Percentiles rank a stretch among this genome's conserved stretches.
phyloP scores from a whole-genome alignment of 2,329 filamentous ascomycete genomes.

The Alternaria sp. region DNA sequence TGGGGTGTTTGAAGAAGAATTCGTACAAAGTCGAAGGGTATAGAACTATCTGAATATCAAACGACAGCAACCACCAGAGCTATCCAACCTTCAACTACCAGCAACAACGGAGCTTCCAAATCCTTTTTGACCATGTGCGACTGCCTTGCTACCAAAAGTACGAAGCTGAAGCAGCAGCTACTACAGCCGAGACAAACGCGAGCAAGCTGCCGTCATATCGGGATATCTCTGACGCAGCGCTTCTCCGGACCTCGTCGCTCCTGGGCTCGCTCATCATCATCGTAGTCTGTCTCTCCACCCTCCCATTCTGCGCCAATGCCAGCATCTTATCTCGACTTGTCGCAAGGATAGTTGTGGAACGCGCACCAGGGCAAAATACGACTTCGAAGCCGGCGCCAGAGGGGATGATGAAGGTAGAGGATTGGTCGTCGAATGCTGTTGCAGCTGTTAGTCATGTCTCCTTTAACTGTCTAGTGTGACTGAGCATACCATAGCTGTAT shows the following conservation, averaged over 20 bases:
- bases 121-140: background rate
- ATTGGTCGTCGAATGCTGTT: slow-evolving; percentile 63
- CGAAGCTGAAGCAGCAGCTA: background rate
- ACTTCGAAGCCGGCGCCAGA: slow-evolving; percentile 78
- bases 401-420: slow-evolving; percentile 64
- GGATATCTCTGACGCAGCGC: slow-evolving; percentile 12
- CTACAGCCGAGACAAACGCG: slow-evolving; percentile 11
- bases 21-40: slow-evolving; percentile 10
- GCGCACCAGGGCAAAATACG: slow-evolving; percentile 72
- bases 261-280: slow-evolving; percentile 23
- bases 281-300: slow-evolving; percentile 35
- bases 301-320: slow-evolving; percentile 41
- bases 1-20: background rate
- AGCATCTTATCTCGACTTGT: slow-evolving; percentile 45
- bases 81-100: slow-evolving; percentile 4
- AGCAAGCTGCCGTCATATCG: slow-evolving; percentile 12
- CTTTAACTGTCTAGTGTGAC: too few species aligned
- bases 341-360: slow-evolving; percentile 57
- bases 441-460: background rate
- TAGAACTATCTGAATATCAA: slow-evolving; percentile 5
- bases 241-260: slow-evolving; percentile 25
- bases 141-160: background rate
- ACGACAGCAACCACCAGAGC: background rate
- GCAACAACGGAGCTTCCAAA: background rate
- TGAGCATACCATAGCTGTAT: slow-evolving; percentile 72